Base-by-base conservation (phyloP, 805 yeast genomes). In the Saccharomycopsis fibuligera region DNA sequence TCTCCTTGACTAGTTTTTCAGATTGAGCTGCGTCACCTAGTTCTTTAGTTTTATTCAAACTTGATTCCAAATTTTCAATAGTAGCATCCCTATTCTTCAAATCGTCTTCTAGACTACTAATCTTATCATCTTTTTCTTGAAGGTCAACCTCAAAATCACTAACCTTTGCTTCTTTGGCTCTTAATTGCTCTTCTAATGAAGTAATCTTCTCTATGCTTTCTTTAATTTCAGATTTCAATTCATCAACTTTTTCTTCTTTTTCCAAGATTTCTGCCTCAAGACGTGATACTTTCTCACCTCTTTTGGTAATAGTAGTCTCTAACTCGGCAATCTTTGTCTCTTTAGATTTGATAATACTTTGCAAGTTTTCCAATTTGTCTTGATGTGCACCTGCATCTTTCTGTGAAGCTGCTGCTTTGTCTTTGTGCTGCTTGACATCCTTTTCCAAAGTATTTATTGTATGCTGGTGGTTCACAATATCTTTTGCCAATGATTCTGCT, bases 121-220 rank as follows among this genome's bases (percentile, higher is more conserved):
- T 22, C 14, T 31, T 31, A 5, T n/a, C 31, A 14, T 30, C 38
- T 33, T 31, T 42, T 16, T 22, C 35, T 17, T 35, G 5, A n/a
- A 44, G 17, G 14, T 16, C 8, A 3, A 17, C 31, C 44, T 44
- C 39, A 27, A 44, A 37, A 19, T 49, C 48, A 31, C 45, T 29
- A n/a, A 42, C 12, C 19, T 40, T 24, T 6, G 14, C 16, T 22
- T 29, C 47, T 22, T 19, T 41, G 42, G 35, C 14, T 19, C 22
- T 35, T n/a, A 25, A 10, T 2, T 25, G 22, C 9, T 29, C 42
- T 16, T 37, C 48, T 35, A 38, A n/a, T 19, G 8, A 2, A 23
- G 36, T 4, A 25, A 29, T 31, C 10, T 23, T 25, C 27, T 10
- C 31, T 6, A 25, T 30, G 9, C 37, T 30, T 5, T 43, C 44